phyloP scores from a whole-genome alignment of 768 basidiomycete species.

The Lepiota venenata region DNA sequence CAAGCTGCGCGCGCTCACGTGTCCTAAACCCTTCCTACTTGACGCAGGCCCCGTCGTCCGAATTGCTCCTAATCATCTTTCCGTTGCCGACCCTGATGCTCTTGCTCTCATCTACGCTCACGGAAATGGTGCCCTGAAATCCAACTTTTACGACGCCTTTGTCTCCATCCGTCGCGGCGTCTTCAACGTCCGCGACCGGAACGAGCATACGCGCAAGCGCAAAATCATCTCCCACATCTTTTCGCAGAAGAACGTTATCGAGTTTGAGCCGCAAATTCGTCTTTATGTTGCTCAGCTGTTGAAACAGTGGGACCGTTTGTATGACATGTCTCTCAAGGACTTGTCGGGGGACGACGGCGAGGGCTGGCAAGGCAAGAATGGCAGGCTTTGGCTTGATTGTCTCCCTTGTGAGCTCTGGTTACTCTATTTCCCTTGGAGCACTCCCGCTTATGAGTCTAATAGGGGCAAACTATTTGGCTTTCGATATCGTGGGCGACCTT shows the following conservation, averaged over 20 bases:
- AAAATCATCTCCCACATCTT: constrained; percentile 89
- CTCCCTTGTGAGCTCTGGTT: constrained; percentile 55
- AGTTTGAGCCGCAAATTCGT: constrained; percentile 80
- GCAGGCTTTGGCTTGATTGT: constrained; percentile 70
- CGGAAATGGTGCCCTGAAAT: constrained; percentile 81
- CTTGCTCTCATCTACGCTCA: constrained; percentile 74
- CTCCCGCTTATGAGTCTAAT: constrained; percentile 10
- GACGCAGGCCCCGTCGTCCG: constrained; percentile 59
- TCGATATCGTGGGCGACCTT: constrained; percentile 81
- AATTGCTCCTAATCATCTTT: constrained; percentile 74
- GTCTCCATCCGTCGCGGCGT: constrained; percentile 71
- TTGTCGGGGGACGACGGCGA: constrained; percentile 57
- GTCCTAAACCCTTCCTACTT: neutral
- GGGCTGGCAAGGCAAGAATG: constrained; percentile 58
- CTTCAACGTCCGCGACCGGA: constrained; percentile 76
- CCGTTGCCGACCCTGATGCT: constrained; percentile 75
- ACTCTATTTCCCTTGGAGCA: neutral
- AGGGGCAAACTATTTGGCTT: constrained; percentile 56
- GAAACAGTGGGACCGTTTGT: constrained; percentile 75
- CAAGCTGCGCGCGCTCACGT: neutral
- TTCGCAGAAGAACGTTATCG: constrained; percentile 79
- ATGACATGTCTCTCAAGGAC: constrained; percentile 51
- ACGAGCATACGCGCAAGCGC: constrained; percentile 83
- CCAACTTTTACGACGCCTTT: constrained; percentile 77
- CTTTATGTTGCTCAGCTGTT: constrained; percentile 57